These are phyloP conservation scores for Vicia faba DNA, from an alignment of 306 rosid genomes.

Conservation along the genomic window DNA sequence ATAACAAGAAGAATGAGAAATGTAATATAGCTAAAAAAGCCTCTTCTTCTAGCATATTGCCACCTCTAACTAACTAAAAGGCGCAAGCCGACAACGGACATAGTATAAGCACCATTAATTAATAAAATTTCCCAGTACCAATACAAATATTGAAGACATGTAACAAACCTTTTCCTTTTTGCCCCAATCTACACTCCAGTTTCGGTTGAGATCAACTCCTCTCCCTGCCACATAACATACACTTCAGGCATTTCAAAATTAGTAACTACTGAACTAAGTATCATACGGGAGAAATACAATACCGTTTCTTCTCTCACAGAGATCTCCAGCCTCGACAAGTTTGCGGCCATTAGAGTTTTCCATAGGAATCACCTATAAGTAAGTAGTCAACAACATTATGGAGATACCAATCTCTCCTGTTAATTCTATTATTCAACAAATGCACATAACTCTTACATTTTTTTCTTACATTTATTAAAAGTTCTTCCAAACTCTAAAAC, in stretches of 20 bases:
- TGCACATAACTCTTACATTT: constrained; percentile 12
- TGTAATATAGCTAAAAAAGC: constrained; percentile 10
- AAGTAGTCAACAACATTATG: constrained; percentile 38
- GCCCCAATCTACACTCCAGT: constrained; percentile 99
- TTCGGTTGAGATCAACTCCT: constrained; percentile 98
- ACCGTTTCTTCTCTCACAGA: constrained; percentile 99
- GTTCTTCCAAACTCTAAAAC: constrained; percentile 6
- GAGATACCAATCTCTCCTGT: constrained; percentile 31
- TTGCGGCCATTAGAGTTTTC: constrained; percentile 90
- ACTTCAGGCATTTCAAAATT: constrained; percentile 39
- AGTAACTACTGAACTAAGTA: constrained; percentile 23
- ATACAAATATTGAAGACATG: constrained; percentile 17
- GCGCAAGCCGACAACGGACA: constrained; percentile 13
- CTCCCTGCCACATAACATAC: constrained; percentile 67
- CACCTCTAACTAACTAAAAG: constrained; percentile 13
- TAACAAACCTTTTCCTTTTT: constrained; percentile 86
- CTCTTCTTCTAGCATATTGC: constrained; percentile 2
- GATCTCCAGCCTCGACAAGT: constrained; percentile 87
- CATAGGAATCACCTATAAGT: constrained; percentile 83
- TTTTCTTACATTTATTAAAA: not conserved
- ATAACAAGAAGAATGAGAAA: constrained; percentile 29
- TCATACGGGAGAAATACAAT: constrained; percentile 34
- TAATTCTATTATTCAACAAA: not conserved
- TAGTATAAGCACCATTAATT: constrained; percentile 13
- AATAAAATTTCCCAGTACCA: not conserved